These are phyloP conservation scores for Colletotrichum paranaense DNA, from an alignment of 2,329 filamentous ascomycete species.

Conservation along the genomic window DNA sequence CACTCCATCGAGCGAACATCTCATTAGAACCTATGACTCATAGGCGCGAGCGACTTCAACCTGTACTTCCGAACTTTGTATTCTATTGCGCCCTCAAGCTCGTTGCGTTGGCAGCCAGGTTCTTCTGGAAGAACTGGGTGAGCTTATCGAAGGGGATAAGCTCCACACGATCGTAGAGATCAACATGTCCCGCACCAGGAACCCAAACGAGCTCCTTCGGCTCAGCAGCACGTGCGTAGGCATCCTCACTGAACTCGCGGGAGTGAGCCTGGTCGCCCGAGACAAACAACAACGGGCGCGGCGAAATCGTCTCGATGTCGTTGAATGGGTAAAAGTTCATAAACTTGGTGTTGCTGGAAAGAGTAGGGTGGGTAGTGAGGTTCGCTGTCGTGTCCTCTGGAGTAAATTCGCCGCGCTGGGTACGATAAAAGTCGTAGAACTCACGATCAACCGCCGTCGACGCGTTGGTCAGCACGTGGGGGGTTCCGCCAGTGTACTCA, in stretches of 20 bases:
- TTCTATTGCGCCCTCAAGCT: not conserved
- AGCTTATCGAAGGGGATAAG: slow-evolving; percentile 48
- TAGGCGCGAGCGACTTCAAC: no score
- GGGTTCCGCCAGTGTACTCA: not conserved
- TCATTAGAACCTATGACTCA: no score
- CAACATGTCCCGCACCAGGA: slow-evolving; percentile 46
- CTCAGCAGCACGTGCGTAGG: slow-evolving; percentile 42
- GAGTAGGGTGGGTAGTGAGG: slow-evolving; percentile 45
- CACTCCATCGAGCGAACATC: no score
- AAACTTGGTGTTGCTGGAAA: slow-evolving; percentile 46
- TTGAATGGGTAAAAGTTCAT: slow-evolving; percentile 46
- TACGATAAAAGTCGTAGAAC: slow-evolving; percentile 32
- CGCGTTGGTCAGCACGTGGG: not conserved
- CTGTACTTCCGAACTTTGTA: not conserved
- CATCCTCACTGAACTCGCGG: slow-evolving; percentile 43
- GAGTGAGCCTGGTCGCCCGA: slow-evolving; percentile 42
- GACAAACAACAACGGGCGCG: slow-evolving; percentile 43
- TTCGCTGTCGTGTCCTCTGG: slow-evolving; percentile 26
- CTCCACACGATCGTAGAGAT: slow-evolving; percentile 49
- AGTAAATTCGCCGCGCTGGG: slow-evolving; percentile 21
- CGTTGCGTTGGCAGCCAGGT: not conserved
- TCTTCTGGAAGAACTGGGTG: slow-evolving; percentile 39
- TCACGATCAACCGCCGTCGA: slow-evolving; percentile 3
- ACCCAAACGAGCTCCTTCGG: slow-evolving; percentile 51
- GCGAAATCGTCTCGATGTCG: slow-evolving; percentile 44